Conservation (phyloP, 1,284 basidiomycete species). For the Cryptococcus sp. region DNA sequence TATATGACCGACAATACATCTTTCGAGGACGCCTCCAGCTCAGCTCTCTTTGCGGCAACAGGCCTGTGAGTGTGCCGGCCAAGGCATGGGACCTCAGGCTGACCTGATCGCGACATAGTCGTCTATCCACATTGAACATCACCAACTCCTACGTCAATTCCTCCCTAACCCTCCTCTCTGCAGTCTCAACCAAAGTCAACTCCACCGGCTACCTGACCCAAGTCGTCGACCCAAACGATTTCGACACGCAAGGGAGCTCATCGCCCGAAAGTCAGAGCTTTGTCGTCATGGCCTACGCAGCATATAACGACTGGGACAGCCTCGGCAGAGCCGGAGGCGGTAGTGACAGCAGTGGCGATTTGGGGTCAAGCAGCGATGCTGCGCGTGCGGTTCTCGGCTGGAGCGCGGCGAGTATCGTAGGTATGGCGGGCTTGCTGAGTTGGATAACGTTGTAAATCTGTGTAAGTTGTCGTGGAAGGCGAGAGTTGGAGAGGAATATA, state of each 20-base stretch:
- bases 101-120: slow-evolving; percentile 19
- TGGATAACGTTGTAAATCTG: too few species aligned
- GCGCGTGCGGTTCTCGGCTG: too few species aligned
- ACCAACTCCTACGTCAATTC: slow-evolving; percentile 45
- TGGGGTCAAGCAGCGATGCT: too few species aligned
- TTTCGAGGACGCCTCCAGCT: slow-evolving; percentile 74
- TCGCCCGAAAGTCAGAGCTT: slow-evolving; percentile 72
- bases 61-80: slow-evolving; percentile 63
- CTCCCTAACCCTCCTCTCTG: slow-evolving; percentile 39
- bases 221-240: slow-evolving; percentile 69
- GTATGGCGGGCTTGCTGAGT: too few species aligned
- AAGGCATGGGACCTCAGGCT: background rate
- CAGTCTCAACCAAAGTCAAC: slow-evolving; percentile 44
- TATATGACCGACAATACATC: slow-evolving; percentile 66
- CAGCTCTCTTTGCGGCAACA: slow-evolving; percentile 73
- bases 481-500: too few species aligned
- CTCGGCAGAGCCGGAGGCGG: slow-evolving; percentile 51
- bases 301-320: slow-evolving; percentile 68
- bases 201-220: slow-evolving; percentile 65
- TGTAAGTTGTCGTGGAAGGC: too few species aligned
- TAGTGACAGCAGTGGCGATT: too few species aligned
- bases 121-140: slow-evolving; percentile 50
- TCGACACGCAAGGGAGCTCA: slow-evolving; percentile 56
- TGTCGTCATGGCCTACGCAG: slow-evolving; percentile 68
- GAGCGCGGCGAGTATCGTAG: too few species aligned